phyloP scores from a whole-genome alignment of 345 rosid species.

The Salix purpurea region DNA sequence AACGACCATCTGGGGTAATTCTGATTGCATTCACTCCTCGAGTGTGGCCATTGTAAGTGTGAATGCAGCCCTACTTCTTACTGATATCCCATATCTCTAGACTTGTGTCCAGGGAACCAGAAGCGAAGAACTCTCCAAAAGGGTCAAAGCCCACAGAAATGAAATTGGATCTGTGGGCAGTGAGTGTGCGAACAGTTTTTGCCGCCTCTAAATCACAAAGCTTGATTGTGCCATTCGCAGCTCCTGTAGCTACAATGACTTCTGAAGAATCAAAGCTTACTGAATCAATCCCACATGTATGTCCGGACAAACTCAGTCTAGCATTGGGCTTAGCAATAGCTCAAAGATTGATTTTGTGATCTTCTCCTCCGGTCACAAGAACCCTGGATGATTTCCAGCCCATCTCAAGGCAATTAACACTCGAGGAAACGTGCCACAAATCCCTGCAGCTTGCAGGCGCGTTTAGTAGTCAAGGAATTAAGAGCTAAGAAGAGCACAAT shows the following conservation, averaged over 20 bases:
- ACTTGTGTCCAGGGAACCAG: slow-evolving; percentile 91
- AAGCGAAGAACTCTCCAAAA: slow-evolving; percentile 95
- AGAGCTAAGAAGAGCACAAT: not conserved
- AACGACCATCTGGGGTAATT: slow-evolving; percentile 98
- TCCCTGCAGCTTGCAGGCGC: slow-evolving; percentile 84
- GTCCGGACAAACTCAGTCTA: slow-evolving; percentile 91
- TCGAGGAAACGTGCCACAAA: slow-evolving; percentile 89
- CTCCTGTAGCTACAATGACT: slow-evolving; percentile 89
- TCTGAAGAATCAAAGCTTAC: slow-evolving; percentile 93
- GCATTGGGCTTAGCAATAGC: slow-evolving; percentile 99
- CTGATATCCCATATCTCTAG: slow-evolving; percentile 98
- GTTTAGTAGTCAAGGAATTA: slow-evolving; percentile 58
- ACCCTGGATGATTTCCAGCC: slow-evolving; percentile 95
- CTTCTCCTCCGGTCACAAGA: slow-evolving; percentile 94
- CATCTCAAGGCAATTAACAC: slow-evolving; percentile 88
- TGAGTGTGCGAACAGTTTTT: slow-evolving; percentile 85
- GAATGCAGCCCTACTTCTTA: slow-evolving; percentile 56
- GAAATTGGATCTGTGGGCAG: slow-evolving; percentile 95
- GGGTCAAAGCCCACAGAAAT: slow-evolving; percentile 93
- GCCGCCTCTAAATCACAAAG: slow-evolving; percentile 98
- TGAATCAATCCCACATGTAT: slow-evolving; percentile 88
- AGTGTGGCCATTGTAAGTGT: slow-evolving; percentile 97
- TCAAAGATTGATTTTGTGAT: slow-evolving; percentile 97
- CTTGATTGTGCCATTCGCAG: slow-evolving; percentile 93
- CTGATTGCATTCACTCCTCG: slow-evolving; percentile 94